Evolutionary conservation across 2,329 filamentous ascomycete genomes (phyloP), one percentile per base, ranked within the genome.

Genomic region (Colletotrichum cordylinicola): DNA sequence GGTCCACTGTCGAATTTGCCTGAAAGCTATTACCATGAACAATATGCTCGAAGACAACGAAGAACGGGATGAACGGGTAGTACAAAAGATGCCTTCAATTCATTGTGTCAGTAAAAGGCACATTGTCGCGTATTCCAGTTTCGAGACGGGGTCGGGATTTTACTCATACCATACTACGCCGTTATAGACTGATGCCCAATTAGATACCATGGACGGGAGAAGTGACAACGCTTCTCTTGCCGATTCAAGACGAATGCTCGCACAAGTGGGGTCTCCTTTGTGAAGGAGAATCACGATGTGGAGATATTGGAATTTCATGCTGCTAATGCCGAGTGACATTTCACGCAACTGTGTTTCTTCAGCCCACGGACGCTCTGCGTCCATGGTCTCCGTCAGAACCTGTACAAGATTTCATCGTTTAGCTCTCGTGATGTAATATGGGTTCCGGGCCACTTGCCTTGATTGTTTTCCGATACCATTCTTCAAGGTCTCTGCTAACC

Each of bases 11-110:
- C 4, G 55, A 37, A 4, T 9, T 55, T 9, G 66, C n/a, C 15
- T 70, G 39, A 18, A n/a, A 33, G 18, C 18, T n/a, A 9, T n/a
- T 29, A 3, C 16, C n/a, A 1, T 64, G 66, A 10, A 70, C 33
- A 9, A 73, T 21, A 5, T 70, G 29, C 15, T 64, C 71, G 21
- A 73, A 73, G 0, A 73, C 35, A 7, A 70, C 71, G 3, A 64
- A 70, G n/a, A 69, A 73, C 3, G 66, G 43, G 4, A 73, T 73
- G n/a, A 73, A 73, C 4, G 71, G 65, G 8, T 73, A 70, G 24
- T 73, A 73, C 1, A 64, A n/a, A 12, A 73, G 31, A 8, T 73
- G 56, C 71, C 71, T 73, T n/a, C 1, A 24, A 12, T 27, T 6
- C n/a, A 4, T 10, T 9, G 6, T 13, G 15, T 62, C 12, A 69